phyloP scores from a whole-genome alignment of 2,329 filamentous ascomycete species.

The Dothiorella sarmentorum region DNA sequence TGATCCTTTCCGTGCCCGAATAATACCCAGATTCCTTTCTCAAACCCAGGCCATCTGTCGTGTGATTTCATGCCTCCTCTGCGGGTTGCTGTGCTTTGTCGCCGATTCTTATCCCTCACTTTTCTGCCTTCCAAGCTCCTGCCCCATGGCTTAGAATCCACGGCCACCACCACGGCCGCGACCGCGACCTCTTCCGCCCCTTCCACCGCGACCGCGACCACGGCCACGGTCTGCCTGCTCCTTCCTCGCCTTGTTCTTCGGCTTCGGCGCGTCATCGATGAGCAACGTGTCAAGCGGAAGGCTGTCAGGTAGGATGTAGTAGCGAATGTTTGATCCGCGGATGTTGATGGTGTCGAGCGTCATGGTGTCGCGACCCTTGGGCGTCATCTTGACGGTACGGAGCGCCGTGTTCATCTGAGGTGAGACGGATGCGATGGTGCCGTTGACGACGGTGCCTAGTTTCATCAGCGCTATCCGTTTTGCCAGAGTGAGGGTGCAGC shows the following conservation, averaged over 20 bases:
- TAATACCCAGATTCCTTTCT: not conserved
- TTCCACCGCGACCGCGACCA: constrained; percentile 51
- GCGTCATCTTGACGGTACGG: constrained; percentile 94
- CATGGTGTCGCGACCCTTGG: constrained; percentile 81
- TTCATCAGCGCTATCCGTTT: not conserved
- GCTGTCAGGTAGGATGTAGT: constrained; percentile 94
- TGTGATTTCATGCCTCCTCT: not conserved
- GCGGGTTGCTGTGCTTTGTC: not conserved
- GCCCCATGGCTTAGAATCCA: constrained; percentile 17
- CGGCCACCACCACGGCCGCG: constrained; percentile 44
- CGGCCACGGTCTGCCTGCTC: constrained; percentile 58
- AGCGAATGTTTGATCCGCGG: constrained; percentile 91
- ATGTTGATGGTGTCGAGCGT: constrained; percentile 94
- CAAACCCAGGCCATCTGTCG: not conserved
- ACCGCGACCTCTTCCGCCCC: constrained; percentile 43
- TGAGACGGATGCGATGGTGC: constrained; percentile 93
- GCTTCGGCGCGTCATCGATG: constrained; percentile 95
- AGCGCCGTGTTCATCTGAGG: constrained; percentile 98
- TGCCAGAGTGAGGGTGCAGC: not conserved
- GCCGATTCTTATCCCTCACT: not conserved
- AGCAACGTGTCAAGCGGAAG: constrained; percentile 91
- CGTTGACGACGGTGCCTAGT: constrained; percentile 87
- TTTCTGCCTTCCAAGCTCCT: no score
- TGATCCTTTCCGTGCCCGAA: not conserved
- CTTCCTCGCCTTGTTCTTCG: constrained; percentile 99